Evolutionary conservation across 441 rosid genomes (phyloP).

Genomic region (Populus hybrid): DNA sequence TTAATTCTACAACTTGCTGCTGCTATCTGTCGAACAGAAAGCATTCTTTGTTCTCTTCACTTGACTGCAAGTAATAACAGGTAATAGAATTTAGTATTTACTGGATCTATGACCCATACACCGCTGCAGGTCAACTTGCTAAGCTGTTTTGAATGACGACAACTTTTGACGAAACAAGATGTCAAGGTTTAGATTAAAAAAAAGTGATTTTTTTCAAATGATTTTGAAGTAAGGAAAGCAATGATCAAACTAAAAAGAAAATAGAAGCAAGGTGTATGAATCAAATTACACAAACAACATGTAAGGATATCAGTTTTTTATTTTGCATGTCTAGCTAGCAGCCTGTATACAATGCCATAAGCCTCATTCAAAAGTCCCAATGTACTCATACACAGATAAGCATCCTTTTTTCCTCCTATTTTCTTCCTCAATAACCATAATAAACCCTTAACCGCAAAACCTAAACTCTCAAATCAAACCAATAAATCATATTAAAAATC

Average conservation of each 20-base stretch:
- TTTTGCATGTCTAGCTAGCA: too few relatives aligned
- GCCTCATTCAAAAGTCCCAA: too few relatives aligned
- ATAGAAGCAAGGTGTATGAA: background rate
- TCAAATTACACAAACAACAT: background rate
- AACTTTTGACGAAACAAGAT: too few relatives aligned
- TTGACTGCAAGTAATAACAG: background rate
- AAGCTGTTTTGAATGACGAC: background rate
- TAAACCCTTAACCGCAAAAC: too few relatives aligned
- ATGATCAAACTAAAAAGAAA: background rate
- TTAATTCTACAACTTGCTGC: background rate
- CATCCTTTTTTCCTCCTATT: too few relatives aligned
- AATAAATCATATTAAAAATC: too few relatives aligned
- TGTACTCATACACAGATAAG: too few relatives aligned
- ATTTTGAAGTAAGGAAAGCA: background rate
- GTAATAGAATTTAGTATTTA: background rate
- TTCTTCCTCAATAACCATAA: too few relatives aligned
- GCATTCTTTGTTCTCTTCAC: slow-evolving; percentile 21
- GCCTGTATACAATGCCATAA: too few relatives aligned
- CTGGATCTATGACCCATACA: background rate
- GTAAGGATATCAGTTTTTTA: too few relatives aligned
- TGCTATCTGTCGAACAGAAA: slow-evolving; percentile 22
- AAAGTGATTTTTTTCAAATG: background rate
- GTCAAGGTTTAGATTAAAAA: too few relatives aligned
- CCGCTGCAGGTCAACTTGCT: background rate
- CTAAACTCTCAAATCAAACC: too few relatives aligned